phyloP scores from a whole-genome alignment of 2,329 filamentous ascomycete genomes.

The Monilinia fructicola region DNA sequence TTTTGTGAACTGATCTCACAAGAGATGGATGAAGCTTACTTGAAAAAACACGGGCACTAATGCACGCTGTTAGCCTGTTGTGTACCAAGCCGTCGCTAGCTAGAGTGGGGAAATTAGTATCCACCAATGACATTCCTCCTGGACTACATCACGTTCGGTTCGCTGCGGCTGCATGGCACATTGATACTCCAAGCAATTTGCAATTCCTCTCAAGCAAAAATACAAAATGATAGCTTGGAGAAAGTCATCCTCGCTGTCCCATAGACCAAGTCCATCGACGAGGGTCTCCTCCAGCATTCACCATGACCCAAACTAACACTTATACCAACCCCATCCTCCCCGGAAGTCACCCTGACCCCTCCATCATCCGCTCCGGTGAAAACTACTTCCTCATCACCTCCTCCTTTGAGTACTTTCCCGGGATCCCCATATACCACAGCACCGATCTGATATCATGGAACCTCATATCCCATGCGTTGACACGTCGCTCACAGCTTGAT shows the following conservation, averaged over 20 bases:
- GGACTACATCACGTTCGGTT: background rate
- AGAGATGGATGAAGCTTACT: background rate
- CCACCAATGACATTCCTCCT: constrained; percentile 4
- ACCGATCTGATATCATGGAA: constrained; percentile 53
- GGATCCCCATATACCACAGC: constrained; percentile 19
- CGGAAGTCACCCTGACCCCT: constrained; percentile 46
- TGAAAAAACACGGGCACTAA: background rate
- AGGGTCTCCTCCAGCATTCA: background rate
- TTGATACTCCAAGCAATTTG: background rate
- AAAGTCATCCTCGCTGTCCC: background rate
- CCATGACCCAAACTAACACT: constrained; percentile 30
- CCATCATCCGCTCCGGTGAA: constrained; percentile 14
- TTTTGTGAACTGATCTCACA: background rate
- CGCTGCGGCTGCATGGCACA: background rate
- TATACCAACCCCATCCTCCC: constrained; percentile 48
- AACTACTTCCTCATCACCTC: constrained; percentile 19
- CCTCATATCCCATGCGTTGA: constrained; percentile 44
- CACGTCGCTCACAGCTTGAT: constrained; percentile 45
- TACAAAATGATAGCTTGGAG: background rate
- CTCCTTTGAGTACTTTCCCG: constrained; percentile 19
- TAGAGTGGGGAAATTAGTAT: constrained; percentile 6
- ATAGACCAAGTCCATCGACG: background rate
- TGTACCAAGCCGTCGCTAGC: background rate
- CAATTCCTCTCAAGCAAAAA: background rate
- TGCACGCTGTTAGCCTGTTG: background rate